Evolutionary conservation across 768 basidiomycete genomes (phyloP).

Genomic region (Xerocomus brunneocitrinus): DNA sequence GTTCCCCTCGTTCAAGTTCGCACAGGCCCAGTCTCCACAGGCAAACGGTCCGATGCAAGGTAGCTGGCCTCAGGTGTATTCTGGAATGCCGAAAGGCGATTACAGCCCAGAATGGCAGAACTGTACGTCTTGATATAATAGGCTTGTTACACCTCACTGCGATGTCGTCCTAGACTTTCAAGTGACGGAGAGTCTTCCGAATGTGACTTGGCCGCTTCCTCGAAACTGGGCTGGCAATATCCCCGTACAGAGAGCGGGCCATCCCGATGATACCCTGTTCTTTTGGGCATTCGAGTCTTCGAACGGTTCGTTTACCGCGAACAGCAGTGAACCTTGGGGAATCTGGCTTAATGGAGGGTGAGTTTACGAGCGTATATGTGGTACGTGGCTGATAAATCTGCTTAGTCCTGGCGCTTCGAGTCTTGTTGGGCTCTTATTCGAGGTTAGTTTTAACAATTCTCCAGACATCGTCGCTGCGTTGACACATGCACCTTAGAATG

Average conservation of each 20-base stretch:
- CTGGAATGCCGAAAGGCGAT: constrained; percentile 40
- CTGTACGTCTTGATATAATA: constrained; percentile 36
- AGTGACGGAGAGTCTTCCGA: constrained; percentile 52
- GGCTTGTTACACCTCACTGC: background rate
- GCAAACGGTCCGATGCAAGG: background rate
- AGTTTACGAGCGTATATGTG: constrained; percentile 11
- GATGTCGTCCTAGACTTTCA: constrained; percentile 44
- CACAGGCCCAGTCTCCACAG: background rate
- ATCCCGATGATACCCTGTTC: constrained; percentile 63
- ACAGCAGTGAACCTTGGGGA: constrained; percentile 52
- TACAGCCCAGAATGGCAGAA: constrained; percentile 58
- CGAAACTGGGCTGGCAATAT: constrained; percentile 61
- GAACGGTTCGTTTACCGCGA: constrained; percentile 50
- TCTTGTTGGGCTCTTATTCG: constrained; percentile 58
- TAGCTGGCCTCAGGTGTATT: constrained; percentile 37
- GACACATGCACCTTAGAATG: constrained; percentile 50
- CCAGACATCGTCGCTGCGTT: constrained; percentile 15
- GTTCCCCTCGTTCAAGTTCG: background rate
- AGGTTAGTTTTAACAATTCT: constrained; percentile 36
- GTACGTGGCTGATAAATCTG: constrained; percentile 23
- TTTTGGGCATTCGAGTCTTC: constrained; percentile 60
- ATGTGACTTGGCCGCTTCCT: constrained; percentile 47
- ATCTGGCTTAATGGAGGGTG: constrained; percentile 78
- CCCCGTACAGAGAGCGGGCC: constrained; percentile 53
- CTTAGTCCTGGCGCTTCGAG: constrained; percentile 68